These are phyloP conservation scores for Apiospora rasikravindrae DNA, from an alignment of 2,329 filamentous ascomycete species.

Conservation along the genomic window DNA sequence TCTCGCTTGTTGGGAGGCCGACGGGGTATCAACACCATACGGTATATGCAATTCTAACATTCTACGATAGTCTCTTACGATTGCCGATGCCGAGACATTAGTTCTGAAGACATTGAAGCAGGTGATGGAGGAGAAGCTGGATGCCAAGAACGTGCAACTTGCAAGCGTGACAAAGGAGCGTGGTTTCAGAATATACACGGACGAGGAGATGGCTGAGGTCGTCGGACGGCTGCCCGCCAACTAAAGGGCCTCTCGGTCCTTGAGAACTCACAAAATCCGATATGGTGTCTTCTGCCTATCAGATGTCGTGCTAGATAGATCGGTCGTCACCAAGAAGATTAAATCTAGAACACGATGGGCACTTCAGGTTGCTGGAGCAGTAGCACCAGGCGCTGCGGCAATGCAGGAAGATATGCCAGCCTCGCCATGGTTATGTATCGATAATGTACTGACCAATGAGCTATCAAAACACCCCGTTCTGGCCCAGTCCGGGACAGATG, in stretches of 20 bases:
- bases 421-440: constrained; percentile 20
- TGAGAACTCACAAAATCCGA: not conserved
- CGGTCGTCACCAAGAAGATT: not conserved
- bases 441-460: not conserved
- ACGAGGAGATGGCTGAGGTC: constrained; percentile 94
- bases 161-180: constrained; percentile 97
- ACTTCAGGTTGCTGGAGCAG: not conserved
- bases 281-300: constrained; percentile 11
- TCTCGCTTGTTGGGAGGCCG: not conserved
- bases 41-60: not conserved
- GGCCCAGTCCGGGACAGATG: not conserved
- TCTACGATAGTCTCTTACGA: constrained; percentile 75
- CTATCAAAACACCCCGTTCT: not conserved
- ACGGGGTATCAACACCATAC: not conserved
- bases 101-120: constrained; percentile 98
- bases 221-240: constrained; percentile 81
- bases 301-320: constrained; percentile 1
- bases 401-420: constrained; percentile 3
- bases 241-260: constrained; percentile 42
- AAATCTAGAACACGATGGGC: constrained; percentile 15
- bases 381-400: not conserved
- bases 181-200: constrained; percentile 97
- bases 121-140: constrained; percentile 99
- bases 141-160: constrained; percentile 97
- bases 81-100: constrained; percentile 90